Conservation (phyloP, 495 filamentous ascomycete species). For the Lasiosphaeria miniovina region DNA sequence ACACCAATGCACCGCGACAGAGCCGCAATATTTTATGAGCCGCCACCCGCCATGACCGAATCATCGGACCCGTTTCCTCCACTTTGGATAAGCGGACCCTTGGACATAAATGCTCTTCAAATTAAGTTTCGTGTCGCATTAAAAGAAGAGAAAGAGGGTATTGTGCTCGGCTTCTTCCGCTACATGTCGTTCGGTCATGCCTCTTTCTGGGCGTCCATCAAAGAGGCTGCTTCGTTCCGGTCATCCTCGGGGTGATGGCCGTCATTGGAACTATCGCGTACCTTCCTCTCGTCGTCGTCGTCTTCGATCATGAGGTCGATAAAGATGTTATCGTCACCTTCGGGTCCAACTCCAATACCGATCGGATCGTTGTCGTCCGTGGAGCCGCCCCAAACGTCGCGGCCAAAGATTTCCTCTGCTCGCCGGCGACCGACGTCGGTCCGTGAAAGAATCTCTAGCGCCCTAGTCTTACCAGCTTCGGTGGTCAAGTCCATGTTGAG, state of each 20-base stretch:
- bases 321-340: slow-evolving; percentile 53
- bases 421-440: slow-evolving; percentile 39
- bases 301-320: slow-evolving; percentile 50
- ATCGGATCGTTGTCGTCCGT: slow-evolving; percentile 27
- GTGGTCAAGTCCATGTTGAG: slow-evolving; percentile 29
- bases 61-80: neutral
- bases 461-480: slow-evolving; percentile 30
- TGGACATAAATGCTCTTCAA: no score
- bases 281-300: slow-evolving; percentile 40
- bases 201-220: slow-evolving; percentile 1
- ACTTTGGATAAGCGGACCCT: neutral
- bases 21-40: neutral
- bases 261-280: slow-evolving; percentile 10
- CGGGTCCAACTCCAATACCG: slow-evolving; percentile 34
- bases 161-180: no score
- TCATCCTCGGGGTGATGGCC: slow-evolving; percentile 2
- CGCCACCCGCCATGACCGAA: neutral
- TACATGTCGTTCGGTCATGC: neutral
- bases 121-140: neutral
- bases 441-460: slow-evolving; percentile 36
- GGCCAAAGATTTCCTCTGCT: slow-evolving; percentile 42
- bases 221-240: slow-evolving; percentile 1
- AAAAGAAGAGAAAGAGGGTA: neutral
- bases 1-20: neutral
- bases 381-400: slow-evolving; percentile 29